phyloP scores from a whole-genome alignment of 139 green algal genomes.

The Haematococcus sp. region DNA sequence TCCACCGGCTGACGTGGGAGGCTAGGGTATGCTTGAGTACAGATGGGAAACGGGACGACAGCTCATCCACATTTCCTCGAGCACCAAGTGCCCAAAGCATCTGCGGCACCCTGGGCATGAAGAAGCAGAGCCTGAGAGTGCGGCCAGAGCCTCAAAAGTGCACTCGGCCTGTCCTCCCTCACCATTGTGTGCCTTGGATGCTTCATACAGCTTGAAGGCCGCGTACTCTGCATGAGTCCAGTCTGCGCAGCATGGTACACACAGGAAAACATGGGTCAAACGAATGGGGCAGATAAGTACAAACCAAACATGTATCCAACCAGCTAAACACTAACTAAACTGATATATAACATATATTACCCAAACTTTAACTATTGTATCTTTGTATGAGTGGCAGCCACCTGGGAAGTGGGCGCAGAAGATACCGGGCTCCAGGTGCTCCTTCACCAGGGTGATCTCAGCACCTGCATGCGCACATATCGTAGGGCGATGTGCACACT shows the following conservation, averaged over 20 bases:
- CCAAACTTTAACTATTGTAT: background rate
- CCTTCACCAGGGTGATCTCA: slow-evolving; percentile 1
- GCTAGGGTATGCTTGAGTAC: too few species aligned
- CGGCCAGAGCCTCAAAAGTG: background rate
- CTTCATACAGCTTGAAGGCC: background rate
- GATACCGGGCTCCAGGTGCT: slow-evolving; percentile 9
- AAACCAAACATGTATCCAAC: too few species aligned
- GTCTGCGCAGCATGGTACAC: background rate
- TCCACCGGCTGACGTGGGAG: too few species aligned
- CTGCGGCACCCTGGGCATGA: too few species aligned
- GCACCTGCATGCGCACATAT: background rate
- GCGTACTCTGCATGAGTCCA: slow-evolving; percentile 2
- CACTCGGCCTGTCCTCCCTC: too few species aligned
- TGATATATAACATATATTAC: too few species aligned
- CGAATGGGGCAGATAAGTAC: too few species aligned
- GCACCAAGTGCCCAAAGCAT: too few species aligned
- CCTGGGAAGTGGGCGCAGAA: slow-evolving; percentile 11
- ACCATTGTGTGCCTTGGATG: background rate
- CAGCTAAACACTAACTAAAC: too few species aligned
- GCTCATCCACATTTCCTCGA: too few species aligned
- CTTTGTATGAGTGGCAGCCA: background rate
- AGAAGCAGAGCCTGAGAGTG: background rate
- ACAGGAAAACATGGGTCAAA: too few species aligned
- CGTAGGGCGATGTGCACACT: background rate
- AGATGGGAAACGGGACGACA: too few species aligned